Base-by-base conservation (phyloP, 208 protist genomes). In the Spongospora subterranea region DNA sequence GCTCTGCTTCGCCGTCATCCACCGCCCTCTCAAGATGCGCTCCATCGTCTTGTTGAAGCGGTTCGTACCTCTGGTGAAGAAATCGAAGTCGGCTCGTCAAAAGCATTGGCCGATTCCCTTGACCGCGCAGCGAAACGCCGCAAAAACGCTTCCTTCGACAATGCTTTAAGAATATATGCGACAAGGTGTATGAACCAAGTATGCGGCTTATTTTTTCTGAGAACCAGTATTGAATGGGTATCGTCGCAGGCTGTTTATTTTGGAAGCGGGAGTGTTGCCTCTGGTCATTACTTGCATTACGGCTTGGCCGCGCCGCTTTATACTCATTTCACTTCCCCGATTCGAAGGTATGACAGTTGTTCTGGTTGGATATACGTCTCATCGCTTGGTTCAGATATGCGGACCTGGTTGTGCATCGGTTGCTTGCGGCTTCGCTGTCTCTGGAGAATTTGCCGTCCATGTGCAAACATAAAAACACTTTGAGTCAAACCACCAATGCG, bases 311-410 rank as follows among this genome's bases (percentile, higher is more conserved):
- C 95, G 0, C 90, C 92, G 0, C 92, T 96, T 46, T 98, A 98
- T 94, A 98, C 97, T 32, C 97, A 98, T 91, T 98, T 98, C 88
- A 98, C 97, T 0, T 98, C 96, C 29, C 97, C 97, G 35, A 98
- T 98, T 88, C 92, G 97, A 76, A 89, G 96, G 65, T 97, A 96
- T 54, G 13, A 24, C 50, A 6, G 6, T 6, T 60, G 50, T 88
- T 95, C 0, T 91, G 46, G 0, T 0, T 66, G 0, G 17, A 53
- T 64, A 32, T 32, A 38, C 29, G 32, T 46, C n/a, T 40, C 17
- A 32, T 38, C 32, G 1, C 0, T 38, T 32, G 50, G 0, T 54
- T 0, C 91, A 88, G 96, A 46, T 97, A 97, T 91, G 91, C 96
- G 0, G 97, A 98, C 94, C 90, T 97, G 17, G 82, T 98, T 35